These are phyloP conservation scores for Aspergillus cejpii DNA, from an alignment of 2,329 filamentous ascomycete genomes.

Conservation along the genomic window DNA sequence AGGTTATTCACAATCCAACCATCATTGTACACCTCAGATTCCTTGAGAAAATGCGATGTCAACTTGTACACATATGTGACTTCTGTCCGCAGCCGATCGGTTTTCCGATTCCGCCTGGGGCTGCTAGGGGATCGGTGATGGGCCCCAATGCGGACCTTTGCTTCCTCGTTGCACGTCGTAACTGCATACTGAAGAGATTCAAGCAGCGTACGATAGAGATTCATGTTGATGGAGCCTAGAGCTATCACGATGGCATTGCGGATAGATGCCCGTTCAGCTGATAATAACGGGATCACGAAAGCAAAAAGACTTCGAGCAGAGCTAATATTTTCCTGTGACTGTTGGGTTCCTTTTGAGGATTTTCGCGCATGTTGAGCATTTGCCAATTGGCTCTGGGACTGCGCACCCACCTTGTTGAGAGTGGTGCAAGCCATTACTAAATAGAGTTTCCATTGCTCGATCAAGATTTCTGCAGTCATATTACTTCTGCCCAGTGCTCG, in stretches of 20 bases:
- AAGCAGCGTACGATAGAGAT: constrained; percentile 82
- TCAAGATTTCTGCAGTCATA: constrained; percentile 73
- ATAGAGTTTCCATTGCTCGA: constrained; percentile 98
- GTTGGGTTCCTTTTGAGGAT: constrained; percentile 60
- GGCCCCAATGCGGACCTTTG: constrained; percentile 64
- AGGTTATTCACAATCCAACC: constrained; percentile 89
- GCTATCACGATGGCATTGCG: constrained; percentile 85
- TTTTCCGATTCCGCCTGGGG: constrained; percentile 71
- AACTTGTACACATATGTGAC: constrained; percentile 95
- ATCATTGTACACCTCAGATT: constrained; percentile 70
- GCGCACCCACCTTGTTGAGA: constrained; percentile 70
- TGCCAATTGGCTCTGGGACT: constrained; percentile 53
- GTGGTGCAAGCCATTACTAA: constrained; percentile 96
- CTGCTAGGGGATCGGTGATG: constrained; percentile 82
- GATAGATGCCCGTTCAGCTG: constrained; percentile 70
- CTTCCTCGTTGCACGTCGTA: constrained; percentile 78
- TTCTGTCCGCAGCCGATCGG: constrained; percentile 82
- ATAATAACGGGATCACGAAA: constrained; percentile 80
- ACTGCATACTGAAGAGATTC: constrained; percentile 87
- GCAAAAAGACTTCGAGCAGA: constrained; percentile 86
- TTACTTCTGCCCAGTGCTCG: constrained; percentile 46
- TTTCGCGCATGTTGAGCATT: constrained; percentile 73
- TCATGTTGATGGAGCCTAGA: constrained; percentile 89
- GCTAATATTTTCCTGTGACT: constrained; percentile 69
- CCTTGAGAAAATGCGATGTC: constrained; percentile 79